phyloP scores from a whole-genome alignment of 1,284 basidiomycete species.

The Trichosporon sp. region DNA sequence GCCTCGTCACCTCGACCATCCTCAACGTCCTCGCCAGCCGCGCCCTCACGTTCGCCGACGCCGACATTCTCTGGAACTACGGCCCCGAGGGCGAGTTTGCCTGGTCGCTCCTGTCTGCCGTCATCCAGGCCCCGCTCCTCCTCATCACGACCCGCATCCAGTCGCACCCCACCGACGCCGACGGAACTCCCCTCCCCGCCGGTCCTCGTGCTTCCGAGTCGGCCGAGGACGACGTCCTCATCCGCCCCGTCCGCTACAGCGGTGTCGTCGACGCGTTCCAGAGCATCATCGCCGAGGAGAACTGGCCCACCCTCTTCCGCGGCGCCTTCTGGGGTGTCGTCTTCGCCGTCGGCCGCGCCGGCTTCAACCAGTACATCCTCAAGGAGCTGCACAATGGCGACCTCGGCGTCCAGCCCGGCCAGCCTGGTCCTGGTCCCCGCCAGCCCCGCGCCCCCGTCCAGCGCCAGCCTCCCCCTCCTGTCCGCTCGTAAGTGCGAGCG shows the following conservation, averaged over 20 bases:
- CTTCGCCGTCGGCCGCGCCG: neutral
- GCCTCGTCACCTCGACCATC: neutral
- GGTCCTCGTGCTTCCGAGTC: neutral
- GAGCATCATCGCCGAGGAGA: slow-evolving; percentile 1
- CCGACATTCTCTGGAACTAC: neutral
- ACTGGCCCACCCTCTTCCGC: neutral
- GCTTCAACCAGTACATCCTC: neutral
- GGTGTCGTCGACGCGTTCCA: slow-evolving; percentile 1
- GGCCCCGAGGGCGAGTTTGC: slow-evolving; percentile 1
- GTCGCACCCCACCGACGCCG: neutral
- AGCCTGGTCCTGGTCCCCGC: too few species aligned
- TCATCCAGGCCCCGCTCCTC: neutral
- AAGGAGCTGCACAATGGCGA: neutral
- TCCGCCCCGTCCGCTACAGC: neutral
- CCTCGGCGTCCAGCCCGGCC: too few species aligned
- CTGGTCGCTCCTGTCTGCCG: neutral
- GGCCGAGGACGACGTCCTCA: neutral
- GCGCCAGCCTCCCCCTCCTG: neutral
- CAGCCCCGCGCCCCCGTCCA: too few species aligned
- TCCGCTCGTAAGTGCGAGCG: neutral
- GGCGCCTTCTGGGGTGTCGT: neutral
- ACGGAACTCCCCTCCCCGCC: neutral
- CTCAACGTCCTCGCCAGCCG: neutral
- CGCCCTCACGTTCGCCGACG: neutral
- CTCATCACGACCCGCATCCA: neutral